A percentile compares a stretch with the other conserved stretches of the same genome.
Evolutionary conservation across 2,329 filamentous ascomycete genomes (phyloP).

Genomic region (Cordyceps cateniannulata): DNA sequence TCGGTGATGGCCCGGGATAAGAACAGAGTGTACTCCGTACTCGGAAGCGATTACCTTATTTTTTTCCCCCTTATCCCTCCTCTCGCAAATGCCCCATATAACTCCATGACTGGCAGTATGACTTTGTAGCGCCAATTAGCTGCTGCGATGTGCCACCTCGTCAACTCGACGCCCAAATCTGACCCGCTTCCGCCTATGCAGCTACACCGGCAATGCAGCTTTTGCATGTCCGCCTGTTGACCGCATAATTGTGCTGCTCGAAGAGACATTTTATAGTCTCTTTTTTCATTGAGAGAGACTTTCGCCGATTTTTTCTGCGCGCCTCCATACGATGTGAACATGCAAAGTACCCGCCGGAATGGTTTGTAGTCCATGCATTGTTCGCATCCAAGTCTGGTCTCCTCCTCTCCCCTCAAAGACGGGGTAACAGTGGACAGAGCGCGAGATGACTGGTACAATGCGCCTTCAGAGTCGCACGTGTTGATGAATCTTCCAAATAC

Average conservation of each 20-base stretch:
- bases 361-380: background rate
- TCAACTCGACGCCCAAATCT: background rate
- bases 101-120: background rate
- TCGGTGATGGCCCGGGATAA: too few species aligned
- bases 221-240: constrained; percentile 4
- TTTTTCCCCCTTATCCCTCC: background rate
- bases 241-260: background rate
- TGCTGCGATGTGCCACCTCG: background rate
- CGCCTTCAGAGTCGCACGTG: background rate
- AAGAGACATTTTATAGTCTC: background rate
- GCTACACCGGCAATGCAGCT: too few species aligned
- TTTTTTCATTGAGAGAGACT: background rate
- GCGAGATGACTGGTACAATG: background rate
- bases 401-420: background rate
- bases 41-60: too few species aligned
- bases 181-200: background rate
- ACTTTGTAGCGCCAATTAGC: background rate
- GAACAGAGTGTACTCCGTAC: too few species aligned
- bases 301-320: background rate
- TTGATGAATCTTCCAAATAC: background rate
- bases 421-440: background rate
- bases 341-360: background rate
- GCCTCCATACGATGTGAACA: background rate
- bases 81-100: background rate
- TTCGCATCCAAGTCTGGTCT: too few species aligned